Evolutionary conservation across 768 basidiomycete genomes (phyloP).

Genomic region (Lepiota brunneoincarnata): DNA sequence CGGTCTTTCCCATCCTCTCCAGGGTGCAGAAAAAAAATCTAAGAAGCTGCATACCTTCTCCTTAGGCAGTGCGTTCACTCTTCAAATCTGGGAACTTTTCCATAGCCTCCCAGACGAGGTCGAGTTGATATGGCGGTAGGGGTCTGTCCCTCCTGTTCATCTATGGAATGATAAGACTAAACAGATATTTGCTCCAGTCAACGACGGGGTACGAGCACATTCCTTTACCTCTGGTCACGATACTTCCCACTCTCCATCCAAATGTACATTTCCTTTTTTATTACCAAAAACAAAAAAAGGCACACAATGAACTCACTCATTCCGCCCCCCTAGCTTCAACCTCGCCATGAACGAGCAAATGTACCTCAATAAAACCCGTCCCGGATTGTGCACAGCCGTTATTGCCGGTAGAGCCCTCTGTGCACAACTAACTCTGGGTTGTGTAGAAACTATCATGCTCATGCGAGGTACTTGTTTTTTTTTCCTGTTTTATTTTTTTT

Average conservation of each 20-base stretch:
- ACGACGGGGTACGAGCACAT: slow-evolving; percentile 9
- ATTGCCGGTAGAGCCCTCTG: slow-evolving; percentile 13
- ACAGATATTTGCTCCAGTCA: neutral
- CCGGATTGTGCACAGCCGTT: slow-evolving; percentile 1
- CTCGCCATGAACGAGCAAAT: slow-evolving; percentile 9
- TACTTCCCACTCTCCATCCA: slow-evolving; percentile 18
- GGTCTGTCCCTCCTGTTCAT: neutral
- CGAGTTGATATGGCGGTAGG: slow-evolving; percentile 20
- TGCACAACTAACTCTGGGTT: slow-evolving; percentile 13
- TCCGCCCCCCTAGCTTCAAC: slow-evolving; percentile 8
- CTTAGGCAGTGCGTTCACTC: slow-evolving; percentile 21
- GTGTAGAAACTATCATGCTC: slow-evolving; percentile 20
- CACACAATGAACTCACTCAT: too few relatives aligned
- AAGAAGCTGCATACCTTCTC: too few relatives aligned
- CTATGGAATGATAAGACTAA: neutral
- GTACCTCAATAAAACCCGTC: neutral
- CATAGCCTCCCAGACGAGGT: slow-evolving; percentile 18
- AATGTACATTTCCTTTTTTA: slow-evolving; percentile 12
- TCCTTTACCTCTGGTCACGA: slow-evolving; percentile 18
- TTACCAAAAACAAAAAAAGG: too few relatives aligned
- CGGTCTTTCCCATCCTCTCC: neutral
- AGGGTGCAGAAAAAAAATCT: neutral
- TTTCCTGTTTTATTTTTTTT: neutral
- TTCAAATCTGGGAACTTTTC: slow-evolving; percentile 18
- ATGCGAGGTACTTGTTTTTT: slow-evolving; percentile 15